Conservation (phyloP, 306 rosid species). For the Sphenostylis stenocarpa region DNA sequence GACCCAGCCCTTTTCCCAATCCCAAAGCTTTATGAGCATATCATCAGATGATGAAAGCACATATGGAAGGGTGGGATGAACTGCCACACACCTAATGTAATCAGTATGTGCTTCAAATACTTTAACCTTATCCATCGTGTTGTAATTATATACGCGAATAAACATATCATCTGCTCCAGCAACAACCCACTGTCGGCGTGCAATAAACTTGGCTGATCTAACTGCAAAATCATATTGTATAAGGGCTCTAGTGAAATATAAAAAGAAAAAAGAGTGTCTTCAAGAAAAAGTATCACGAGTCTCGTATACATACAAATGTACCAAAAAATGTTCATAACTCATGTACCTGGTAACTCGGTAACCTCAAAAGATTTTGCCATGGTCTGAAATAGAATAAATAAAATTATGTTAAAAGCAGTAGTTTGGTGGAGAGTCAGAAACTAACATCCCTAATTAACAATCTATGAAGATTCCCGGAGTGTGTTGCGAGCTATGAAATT, state of each 20-base stretch:
- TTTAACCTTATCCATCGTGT: constrained; percentile 94
- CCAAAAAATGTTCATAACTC: not conserved
- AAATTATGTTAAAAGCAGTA: constrained; percentile 32
- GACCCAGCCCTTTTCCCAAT: constrained; percentile 98
- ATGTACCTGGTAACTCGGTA: constrained; percentile 93
- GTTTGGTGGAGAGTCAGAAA: constrained; percentile 16
- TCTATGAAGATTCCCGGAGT: not conserved
- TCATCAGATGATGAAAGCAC: constrained; percentile 98
- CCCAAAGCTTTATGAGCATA: constrained; percentile 99
- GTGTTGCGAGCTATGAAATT: not conserved
- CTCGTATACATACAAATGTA: constrained; percentile 2
- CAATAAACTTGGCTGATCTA: constrained; percentile 96
- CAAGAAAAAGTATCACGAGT: constrained; percentile 21
- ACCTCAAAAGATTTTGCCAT: constrained; percentile 94
- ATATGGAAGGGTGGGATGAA: constrained; percentile 96
- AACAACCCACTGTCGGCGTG: constrained; percentile 98
- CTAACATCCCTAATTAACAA: constrained; percentile 11
- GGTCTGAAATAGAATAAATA: constrained; percentile 59
- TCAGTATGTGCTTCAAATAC: constrained; percentile 98
- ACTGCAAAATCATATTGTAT: constrained; percentile 57
- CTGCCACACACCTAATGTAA: constrained; percentile 96
- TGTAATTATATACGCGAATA: constrained; percentile 97
- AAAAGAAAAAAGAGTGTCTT: constrained; percentile 22
- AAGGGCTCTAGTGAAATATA: constrained; percentile 10
- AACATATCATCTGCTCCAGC: constrained; percentile 99